Evolutionary conservation across 2,329 filamentous ascomycete species (phyloP), one percentile per base, ranked within the genome.

Genomic region (Sporothrix variecibatus): DNA sequence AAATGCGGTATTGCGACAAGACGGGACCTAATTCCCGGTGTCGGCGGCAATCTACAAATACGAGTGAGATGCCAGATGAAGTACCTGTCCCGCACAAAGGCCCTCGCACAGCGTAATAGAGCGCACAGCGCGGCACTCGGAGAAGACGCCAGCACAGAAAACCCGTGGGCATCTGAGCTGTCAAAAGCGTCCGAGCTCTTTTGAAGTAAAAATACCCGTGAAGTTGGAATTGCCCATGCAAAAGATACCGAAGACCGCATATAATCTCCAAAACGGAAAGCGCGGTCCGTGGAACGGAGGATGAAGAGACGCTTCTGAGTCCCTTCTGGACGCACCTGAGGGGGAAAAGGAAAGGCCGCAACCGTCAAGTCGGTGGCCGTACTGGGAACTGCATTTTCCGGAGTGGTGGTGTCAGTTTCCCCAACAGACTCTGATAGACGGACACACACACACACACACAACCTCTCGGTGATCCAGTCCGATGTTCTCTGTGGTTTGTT

Each of bases 111-210:
- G 43, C 65, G 43, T 15, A 68, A 23, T 20, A 51, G 23, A 68
- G 65, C 65, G 65, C 43, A 68, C 65, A 68, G 28, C 43, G 65
- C 65, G 26, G 65, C 65, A 68, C 43, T 68, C 65, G 40, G 65
- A n/a, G 62, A 17, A 26, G n/a, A 67, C 62, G 17, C n/a, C 40
- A 38, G 17, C 17, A 38, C 12, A 62, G 26, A 11, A 23, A 68
- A 34, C 40, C 43, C 40, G 64, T 31, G 26, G 40, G 49, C 49
- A 51, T n/a, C 31, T 56, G 15, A 38, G 9, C 23, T 26, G 43
- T 53, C 65, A 68, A 49, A 43, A 26, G 15, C 9, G 6, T 58
- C 15, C 26, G 23, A 28, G 15, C 43, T 6, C 43, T 6, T 12
- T 49, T 49, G 8, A 8, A 34, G 34, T 34, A 9, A 20, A n/a